Conservation (phyloP, 352 stramenopile genomes). For the Globisporangium lucens region DNA sequence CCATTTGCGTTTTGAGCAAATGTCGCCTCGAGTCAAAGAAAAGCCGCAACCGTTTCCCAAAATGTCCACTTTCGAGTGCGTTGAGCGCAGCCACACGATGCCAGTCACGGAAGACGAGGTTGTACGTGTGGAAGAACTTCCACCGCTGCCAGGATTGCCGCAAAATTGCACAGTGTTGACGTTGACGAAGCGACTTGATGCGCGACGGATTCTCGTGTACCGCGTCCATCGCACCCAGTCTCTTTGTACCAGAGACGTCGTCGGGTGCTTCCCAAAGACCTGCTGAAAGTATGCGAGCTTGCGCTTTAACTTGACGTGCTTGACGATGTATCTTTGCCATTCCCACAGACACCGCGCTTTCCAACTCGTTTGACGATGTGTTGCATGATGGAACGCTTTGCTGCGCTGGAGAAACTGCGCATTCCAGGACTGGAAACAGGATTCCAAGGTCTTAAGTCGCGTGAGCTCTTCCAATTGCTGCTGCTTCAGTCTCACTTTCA, state of each 20-base stretch:
- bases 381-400: background rate
- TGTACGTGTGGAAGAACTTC: constrained; percentile 26
- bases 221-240: constrained; percentile 32
- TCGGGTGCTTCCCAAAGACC: constrained; percentile 32
- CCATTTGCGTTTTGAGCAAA: background rate
- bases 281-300: constrained; percentile 40
- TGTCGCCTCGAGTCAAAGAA: constrained; percentile 18
- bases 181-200: constrained; percentile 8
- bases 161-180: constrained; percentile 6
- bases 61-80: constrained; percentile 18
- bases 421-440: constrained; percentile 7
- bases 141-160: constrained; percentile 24
- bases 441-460: background rate
- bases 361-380: background rate
- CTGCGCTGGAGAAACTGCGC: constrained; percentile 1
- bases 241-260: constrained; percentile 24
- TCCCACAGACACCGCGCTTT: constrained; percentile 5
- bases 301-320: constrained; percentile 19
- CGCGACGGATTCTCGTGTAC: background rate
- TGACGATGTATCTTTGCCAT: constrained; percentile 19
- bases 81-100: constrained; percentile 4
- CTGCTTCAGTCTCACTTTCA: background rate
- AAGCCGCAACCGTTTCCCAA: constrained; percentile 31
- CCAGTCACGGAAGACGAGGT: constrained; percentile 24
- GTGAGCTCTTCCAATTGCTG: background rate